Base-by-base conservation (phyloP, 2,329 filamentous ascomycete genomes). In the Cryphonectria carpinicola region DNA sequence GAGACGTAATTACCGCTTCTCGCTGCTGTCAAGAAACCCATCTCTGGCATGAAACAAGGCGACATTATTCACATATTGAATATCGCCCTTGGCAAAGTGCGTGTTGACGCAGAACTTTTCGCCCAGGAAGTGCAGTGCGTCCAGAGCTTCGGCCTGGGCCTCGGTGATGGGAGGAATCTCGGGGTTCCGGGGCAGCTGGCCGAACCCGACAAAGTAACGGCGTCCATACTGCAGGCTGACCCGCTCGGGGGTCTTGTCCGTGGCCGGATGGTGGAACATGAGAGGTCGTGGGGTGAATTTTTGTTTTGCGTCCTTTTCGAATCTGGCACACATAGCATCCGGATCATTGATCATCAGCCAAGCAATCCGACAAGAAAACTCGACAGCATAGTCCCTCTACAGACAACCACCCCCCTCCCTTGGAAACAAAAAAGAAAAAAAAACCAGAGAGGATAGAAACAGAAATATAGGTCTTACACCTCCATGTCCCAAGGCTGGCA, bases 191-290 rank as follows among this genome's bases (percentile, higher is more conserved):
- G 88, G 87, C 1, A 88, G 80, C 0, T 83, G 83, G 72, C 84
- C 83, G 75, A 87, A 90, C 2, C 90, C 81, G 67, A 88, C 88
- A 73, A 90, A 90, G 37, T 80, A 81, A 1, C 89, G 83, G 3
- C 89, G 84, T 0, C 86, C 87, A 73, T 90, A 91, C 72, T 91
- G 88, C 41, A 91, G 83, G 8, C 88, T 78, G 1, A 91, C 77
- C 1, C 87, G 83, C 74, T 90, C 85, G 0, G 87, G 86, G 0
- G 76, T 78, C 32, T 7, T 62, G 0, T 74, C 78, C 0, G 81
- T 85, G 13, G 83, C 82, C 0, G 86, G 83, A 64, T 88, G 85
- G 75, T 88, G 84, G 77, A 88, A 86, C 5, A 91, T 77, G 5
- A 90, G 79, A 1, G 89, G 87, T 0, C 87, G 82, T 17, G 80